Evolutionary conservation across 495 filamentous ascomycete species (phyloP), one percentile per base, ranked within the genome.

Genomic region (Letharia lupina): DNA sequence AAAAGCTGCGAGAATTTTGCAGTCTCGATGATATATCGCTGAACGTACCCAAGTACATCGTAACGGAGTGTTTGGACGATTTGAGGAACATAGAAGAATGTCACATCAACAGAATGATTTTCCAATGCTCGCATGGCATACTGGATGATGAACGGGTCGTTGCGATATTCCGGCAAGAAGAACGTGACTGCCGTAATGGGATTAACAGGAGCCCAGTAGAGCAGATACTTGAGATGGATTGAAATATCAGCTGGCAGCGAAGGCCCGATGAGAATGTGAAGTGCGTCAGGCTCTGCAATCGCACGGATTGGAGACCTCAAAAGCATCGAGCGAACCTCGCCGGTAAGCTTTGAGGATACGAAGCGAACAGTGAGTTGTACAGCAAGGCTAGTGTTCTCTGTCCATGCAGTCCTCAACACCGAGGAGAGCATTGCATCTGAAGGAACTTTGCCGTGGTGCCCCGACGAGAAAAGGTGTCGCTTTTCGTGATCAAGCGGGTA

Each of bases 51-150:
- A 57, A 99, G 78, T 35, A 84, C 86, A 79, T 99, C 95, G 70
- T 96, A 96, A 48, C 95, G 88, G n/a, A 99, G 82, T 40, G 91
- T 89, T 73, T 99, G 95, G 18, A 98, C 93, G 65, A 99, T 91
- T 70, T 99, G 95, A 1, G 95, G 93, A 12, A 99, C 95, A 74
- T 97, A 96, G 75, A 97, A 99, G 80, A 99, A 98, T 0, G 93
- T 96, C 37, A 97, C 88, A 75, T 98, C 94, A 23, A 98, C 87
- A 1, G 91, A 88, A 74, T 99, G 93, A 70, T 86, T 89, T 72
- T 98, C 93, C 66, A 99, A 75, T 7, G 94, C 91, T 65, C 93
- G 83, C 91, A 99, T 96, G 12, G 95, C 95, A 76, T 98, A 99
- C 74, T 99, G 95, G 56, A 98, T 82, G 62, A 99, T 85, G 78